Evolutionary conservation across 2,329 filamentous ascomycete species (phyloP), one percentile per base, ranked within the genome.

Genomic region (Xylariaceae sp.): DNA sequence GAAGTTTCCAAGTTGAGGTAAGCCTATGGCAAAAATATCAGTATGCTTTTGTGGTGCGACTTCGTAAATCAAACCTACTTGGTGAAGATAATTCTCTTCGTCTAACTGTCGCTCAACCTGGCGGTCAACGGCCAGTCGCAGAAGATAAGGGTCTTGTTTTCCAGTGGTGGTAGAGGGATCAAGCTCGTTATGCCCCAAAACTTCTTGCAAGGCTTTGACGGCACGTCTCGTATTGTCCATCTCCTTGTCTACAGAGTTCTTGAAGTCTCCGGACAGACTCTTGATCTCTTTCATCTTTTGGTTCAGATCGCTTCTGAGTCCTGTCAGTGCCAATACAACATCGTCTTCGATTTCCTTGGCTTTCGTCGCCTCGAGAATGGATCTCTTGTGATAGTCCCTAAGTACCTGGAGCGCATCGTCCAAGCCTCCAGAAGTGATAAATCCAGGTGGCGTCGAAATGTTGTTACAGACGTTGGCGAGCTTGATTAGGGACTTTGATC

Each of bases 251-350:
- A 99, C 91, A 0, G 87, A 89, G 68, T 96, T 99, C 73, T 96
- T 96, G 74, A 99, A 99, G 70, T 99, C 94, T 14, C 91, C 89
- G 6, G 90, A 89, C 14, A 99, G 76, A 60, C 85, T 87, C 74
- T 96, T 96, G 75, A 99, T 99, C 73, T 99, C 94, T 72, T 97
- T 99, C 71, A 96, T 96, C 75, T 99, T 99, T 69, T 95, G 90
- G 56, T 88, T 88, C 16, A 99, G 77, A 69, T 99, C 94, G 64
- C 86, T 92, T 52, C 94, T 79, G 48, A 99, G 75, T 1, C 91
- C 91, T 2, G 87, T 90, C 50, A 99, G 77, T 47, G 93, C 91
- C 46, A 89, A 78, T 58, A 97, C 90, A 43, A 99, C 91, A 66
- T 97, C 93, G 56, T 86, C 86, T 68, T 97, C 90, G 51, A 97